Evolutionary conservation across 164 flowering plant species (phyloP).

Genomic region (Vitis amurensis): DNA sequence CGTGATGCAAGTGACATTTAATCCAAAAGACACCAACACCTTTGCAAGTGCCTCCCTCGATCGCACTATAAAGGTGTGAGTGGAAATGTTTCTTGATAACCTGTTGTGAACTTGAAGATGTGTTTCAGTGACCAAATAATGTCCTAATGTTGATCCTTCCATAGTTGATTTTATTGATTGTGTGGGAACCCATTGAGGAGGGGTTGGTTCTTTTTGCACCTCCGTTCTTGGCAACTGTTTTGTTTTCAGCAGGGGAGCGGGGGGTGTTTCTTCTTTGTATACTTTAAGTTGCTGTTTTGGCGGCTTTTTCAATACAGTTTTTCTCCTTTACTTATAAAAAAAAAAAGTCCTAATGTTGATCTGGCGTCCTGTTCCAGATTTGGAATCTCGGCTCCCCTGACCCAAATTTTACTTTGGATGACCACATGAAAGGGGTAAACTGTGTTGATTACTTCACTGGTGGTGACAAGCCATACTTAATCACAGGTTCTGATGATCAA

Average conservation of each 20-base stretch:
- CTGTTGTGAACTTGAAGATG: not conserved
- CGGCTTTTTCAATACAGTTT: not conserved
- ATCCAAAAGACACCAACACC: conserved; percentile 93
- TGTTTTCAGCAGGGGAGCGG: too few species aligned
- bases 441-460: conserved; percentile 95
- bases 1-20: conserved; percentile 95
- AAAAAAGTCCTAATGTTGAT: conserved; percentile 5
- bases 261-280: too few species aligned
- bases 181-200: too few species aligned
- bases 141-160: too few species aligned
- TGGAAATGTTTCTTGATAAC: not conserved
- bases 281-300: too few species aligned
- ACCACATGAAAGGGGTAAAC: conserved; percentile 90
- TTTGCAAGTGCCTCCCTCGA: conserved; percentile 99
- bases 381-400: conserved; percentile 97
- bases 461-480: conserved; percentile 83
- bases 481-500: conserved; percentile 97
- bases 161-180: too few species aligned
- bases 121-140: too few species aligned
- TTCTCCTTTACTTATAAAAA: not conserved
- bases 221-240: too few species aligned
- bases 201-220: too few species aligned
- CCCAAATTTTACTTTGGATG: conserved; percentile 87
- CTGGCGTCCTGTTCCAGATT: conserved; percentile 42
- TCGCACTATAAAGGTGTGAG: conserved; percentile 83